Conservation (phyloP, 177 flowering plant genomes). For the Vitis hybrid region DNA sequence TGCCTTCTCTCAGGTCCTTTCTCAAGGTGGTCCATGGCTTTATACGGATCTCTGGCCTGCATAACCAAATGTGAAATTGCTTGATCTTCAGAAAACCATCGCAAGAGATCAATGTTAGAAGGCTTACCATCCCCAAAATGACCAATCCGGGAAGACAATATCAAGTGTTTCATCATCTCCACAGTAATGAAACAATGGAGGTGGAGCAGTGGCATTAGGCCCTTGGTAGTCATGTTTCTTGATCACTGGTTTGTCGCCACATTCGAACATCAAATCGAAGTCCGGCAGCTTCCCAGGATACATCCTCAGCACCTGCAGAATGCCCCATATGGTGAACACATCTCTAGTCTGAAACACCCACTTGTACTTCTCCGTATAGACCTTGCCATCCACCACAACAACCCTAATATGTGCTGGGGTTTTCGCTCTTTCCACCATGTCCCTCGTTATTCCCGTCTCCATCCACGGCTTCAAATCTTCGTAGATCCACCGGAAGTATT, state of each 20-base stretch:
- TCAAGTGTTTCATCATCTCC: background rate
- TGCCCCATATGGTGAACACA: slow-evolving; percentile 24
- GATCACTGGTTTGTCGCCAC: slow-evolving; percentile 9
- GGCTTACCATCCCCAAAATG: slow-evolving; percentile 7
- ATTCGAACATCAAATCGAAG: slow-evolving; percentile 21
- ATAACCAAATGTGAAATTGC: too few relatives aligned
- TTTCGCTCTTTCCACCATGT: slow-evolving; percentile 8
- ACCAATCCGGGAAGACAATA: background rate
- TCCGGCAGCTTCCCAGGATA: too few relatives aligned
- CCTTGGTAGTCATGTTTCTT: background rate
- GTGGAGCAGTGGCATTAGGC: slow-evolving; percentile 1
- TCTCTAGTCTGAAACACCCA: slow-evolving; percentile 12
- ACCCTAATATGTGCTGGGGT: slow-evolving; percentile 7
- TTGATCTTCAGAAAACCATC: too few relatives aligned
- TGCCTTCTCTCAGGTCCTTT: too few relatives aligned
- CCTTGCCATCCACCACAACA: slow-evolving; percentile 16
- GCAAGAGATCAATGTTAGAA: too few relatives aligned
- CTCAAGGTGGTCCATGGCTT: too few relatives aligned
- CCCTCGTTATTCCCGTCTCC: too few relatives aligned
- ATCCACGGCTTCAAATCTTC: too few relatives aligned
- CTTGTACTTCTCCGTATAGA: slow-evolving; percentile 13
- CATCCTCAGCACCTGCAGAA: slow-evolving; percentile 7
- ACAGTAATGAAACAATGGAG: slow-evolving; percentile 4
- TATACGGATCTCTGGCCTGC: too few relatives aligned
- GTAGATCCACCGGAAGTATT: too few relatives aligned